Conservation (phyloP, 371 early-diverging fungal genomes). For the Sporodiniella umbellata region DNA sequence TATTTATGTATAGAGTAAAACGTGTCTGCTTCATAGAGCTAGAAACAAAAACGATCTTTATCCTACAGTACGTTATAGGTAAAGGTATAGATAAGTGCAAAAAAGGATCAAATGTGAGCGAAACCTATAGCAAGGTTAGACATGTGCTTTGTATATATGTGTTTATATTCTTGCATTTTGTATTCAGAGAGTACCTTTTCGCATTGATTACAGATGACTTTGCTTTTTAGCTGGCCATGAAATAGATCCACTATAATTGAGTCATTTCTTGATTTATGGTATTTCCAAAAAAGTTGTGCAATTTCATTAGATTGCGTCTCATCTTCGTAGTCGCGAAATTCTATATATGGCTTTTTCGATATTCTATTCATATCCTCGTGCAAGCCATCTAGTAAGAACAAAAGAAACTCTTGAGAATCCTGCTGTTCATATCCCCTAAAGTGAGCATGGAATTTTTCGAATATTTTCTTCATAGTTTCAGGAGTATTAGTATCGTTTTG, state of each 20-base stretch:
- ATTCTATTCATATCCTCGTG: conserved; percentile 75
- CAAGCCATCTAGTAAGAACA: conserved; percentile 67
- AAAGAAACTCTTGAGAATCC: conserved; percentile 77
- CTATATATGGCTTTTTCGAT: conserved; percentile 61
- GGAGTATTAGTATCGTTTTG: conserved; percentile 7
- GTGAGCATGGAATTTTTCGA: conserved; percentile 63
- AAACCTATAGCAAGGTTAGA: conserved; percentile 42
- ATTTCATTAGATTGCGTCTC: conserved; percentile 20
- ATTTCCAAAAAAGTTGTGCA: conserved; percentile 67
- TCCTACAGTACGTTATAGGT: conserved; percentile 31
- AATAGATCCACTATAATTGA: conserved; percentile 89
- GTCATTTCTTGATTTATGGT: conserved; percentile 73
- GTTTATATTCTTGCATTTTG: conserved; percentile 56
- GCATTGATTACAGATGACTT: conserved; percentile 82
- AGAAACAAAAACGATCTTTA: conserved; percentile 14
- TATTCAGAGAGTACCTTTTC: conserved; percentile 43
- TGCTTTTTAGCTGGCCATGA: conserved; percentile 83
- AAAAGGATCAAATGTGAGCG: conserved; percentile 62
- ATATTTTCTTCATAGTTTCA: conserved; percentile 38
- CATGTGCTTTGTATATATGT: too few species aligned
- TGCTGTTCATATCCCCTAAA: conserved; percentile 70
- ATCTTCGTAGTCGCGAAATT: conserved; percentile 60
- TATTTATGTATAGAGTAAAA: conserved; percentile 20
- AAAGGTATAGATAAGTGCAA: conserved; percentile 53
- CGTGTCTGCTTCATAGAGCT: neutral